phyloP scores from a whole-genome alignment of 768 basidiomycete genomes.

The Botryobasidium botryosum region DNA sequence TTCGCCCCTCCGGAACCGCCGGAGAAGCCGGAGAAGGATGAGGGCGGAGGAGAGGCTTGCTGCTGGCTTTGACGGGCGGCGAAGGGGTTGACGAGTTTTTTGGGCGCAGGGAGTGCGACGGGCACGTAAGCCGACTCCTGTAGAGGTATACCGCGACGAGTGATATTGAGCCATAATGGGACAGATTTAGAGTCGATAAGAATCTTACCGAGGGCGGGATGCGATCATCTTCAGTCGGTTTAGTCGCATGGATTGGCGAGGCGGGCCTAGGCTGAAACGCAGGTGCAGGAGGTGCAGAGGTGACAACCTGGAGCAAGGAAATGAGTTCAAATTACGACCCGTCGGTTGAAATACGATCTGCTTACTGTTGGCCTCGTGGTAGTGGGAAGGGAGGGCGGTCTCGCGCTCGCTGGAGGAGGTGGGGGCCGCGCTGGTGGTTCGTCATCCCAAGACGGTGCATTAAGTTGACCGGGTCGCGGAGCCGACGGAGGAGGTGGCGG shows the following conservation, averaged over 20 bases:
- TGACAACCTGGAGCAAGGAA: too few species aligned
- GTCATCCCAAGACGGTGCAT: conserved; percentile 25
- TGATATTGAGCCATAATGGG: not conserved
- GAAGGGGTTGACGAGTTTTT: conserved; percentile 76
- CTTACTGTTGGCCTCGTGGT: too few species aligned
- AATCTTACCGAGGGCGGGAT: conserved; percentile 52
- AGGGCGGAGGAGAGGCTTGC: conserved; percentile 18
- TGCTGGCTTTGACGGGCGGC: conserved; percentile 33
- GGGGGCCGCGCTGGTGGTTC: conserved; percentile 20
- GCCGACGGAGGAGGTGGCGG: conserved; percentile 17
- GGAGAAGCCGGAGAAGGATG: conserved; percentile 1
- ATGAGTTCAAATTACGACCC: too few species aligned
- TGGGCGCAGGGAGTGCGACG: conserved; percentile 67
- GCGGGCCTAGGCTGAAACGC: too few species aligned
- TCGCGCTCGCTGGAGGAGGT: conserved; percentile 4
- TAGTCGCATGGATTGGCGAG: conserved; percentile 28
- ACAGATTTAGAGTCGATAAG: not conserved
- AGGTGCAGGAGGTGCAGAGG: conserved; percentile 15
- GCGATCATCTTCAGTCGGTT: conserved; percentile 61
- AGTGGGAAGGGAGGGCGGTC: conserved; percentile 15
- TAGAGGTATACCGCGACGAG: not conserved
- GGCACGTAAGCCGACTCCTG: conserved; percentile 76
- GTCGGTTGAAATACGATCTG: too few species aligned
- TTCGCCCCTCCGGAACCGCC: conserved; percentile 31
- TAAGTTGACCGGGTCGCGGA: conserved; percentile 28